Evolutionary conservation across 2,329 filamentous ascomycete species (phyloP), one percentile per base, ranked within the genome.

Genomic region (Pseudofabraea citricarpa): DNA sequence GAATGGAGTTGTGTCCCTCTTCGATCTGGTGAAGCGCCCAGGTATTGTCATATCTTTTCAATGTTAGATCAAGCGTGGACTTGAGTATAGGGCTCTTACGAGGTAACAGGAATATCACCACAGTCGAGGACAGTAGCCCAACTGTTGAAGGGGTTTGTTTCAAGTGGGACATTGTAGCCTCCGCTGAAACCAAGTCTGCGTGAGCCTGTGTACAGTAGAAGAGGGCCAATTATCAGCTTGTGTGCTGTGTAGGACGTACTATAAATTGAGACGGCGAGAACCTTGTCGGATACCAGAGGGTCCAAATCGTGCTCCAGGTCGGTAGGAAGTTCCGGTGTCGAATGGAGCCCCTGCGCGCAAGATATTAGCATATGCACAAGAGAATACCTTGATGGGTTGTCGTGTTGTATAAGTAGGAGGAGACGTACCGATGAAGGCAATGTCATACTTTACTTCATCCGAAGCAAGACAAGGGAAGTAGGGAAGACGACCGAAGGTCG

Each of bases 281-380:
- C 87, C 88, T 73, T 93, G 88, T 62, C 88, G 79, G 56, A 93
- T 91, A 37, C 87, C 87, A 23, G 83, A 87, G 8, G 89, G 88
- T 0, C 88, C 88, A 55, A 94, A 94, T 26, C 88, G 79, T 47
- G 88, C 88, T 52, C 88, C 87, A 3, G 87, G 88, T 40, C 87
- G 73, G 66, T 94, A 94, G 0, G 86, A 90, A 20, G 87, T 93
- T 41, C 87, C 87, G 1, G 88, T 91, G 61, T 94, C 88, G 54
- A 93, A 93, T 0, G 88, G 87, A 31, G 86, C 87, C 33, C 84
- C 83, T 86, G 41, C 32, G 43, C 22, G 3, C 6, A 31, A 12
- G 31, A 31, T 39, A 33, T 37, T 21, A 32, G 33, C 18, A 6
- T 21, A 13, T 38, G 29, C 51, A 44, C 53, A 49, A 19, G 20